phyloP scores from a whole-genome alignment of 495 filamentous ascomycete species.

The Symbiotaphrina buchneri region DNA sequence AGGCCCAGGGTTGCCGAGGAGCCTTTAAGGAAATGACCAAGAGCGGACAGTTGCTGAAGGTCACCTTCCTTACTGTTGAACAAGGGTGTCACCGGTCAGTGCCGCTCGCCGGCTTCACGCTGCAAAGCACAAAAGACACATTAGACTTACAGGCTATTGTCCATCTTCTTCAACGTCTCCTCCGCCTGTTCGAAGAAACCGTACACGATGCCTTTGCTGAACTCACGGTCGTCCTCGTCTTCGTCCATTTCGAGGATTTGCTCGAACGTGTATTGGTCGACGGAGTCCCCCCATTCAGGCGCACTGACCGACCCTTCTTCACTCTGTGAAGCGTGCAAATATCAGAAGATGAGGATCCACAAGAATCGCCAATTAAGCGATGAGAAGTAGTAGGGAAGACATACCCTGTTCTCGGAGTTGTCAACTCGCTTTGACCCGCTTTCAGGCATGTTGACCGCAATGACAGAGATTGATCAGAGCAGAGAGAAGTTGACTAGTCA shows the following conservation, averaged over 20 bases:
- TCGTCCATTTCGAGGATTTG: conserved; percentile 98
- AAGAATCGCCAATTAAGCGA: background rate
- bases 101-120: background rate
- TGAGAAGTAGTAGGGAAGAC: too few species aligned
- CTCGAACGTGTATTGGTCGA: conserved; percentile 64
- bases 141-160: conserved; percentile 40
- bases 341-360: background rate
- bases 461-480: too few species aligned
- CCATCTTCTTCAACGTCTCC: conserved; percentile 71
- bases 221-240: conserved; percentile 51
- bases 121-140: background rate
- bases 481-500: too few species aligned
- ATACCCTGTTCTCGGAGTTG: background rate
- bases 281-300: conserved; percentile 36
- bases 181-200: conserved; percentile 88
- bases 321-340: conserved; percentile 10
- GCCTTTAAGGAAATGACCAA: conserved; percentile 93
- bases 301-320: conserved; percentile 23
- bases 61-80: conserved; percentile 32
- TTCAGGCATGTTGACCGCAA: conserved; percentile 1
- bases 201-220: conserved; percentile 66
- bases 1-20: conserved; percentile 94
- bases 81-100: background rate
- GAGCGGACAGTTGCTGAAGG: conserved; percentile 47
- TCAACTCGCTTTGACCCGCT: background rate